Base-by-base conservation (phyloP, 116 monocot genomes). In the Phalaenopsis hybrid region DNA sequence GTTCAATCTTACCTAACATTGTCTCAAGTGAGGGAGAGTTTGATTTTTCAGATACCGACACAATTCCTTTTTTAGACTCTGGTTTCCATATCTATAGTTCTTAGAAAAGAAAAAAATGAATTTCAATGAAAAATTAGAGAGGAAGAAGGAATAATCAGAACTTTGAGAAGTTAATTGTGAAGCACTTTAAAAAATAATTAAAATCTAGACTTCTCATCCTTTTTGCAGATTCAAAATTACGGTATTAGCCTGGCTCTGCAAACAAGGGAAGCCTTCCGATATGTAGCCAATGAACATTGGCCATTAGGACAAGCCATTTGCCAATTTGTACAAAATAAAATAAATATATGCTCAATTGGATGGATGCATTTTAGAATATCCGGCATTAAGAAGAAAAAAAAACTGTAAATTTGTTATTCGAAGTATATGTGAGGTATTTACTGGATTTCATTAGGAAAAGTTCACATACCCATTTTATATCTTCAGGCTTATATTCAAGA, bases 381-480 rank as follows among this genome's bases (percentile, higher is more conserved):
- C 11, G 15, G 12, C 52, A 52, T 52, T 13, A 52, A 11, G 0
- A 52, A 46, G 46, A 8, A 46, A 46, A 52, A 52, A 12, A 52
- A 12, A 11, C 31, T 16, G 52, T 13, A 52, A 52, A 12, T 52
- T 52, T 52, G 10, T 52, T 52, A 11, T 52, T 52, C 13, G 72
- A 37, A 33, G 34, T 72, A 72, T 37, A 31, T 31, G 31, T 4
- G 10, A 15, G 37, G 13, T 77, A 25, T 77, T 77, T 72, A 12
- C 37, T 37, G 41, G 72, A 28, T 50, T 34, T 11, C 28, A 25
- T 50, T 50, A 77, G 25, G 20, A 28, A 72, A 77, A 51, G 59
- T 1, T 79, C 4, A 80, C 93, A 86, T 79, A 96, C 96, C 96
- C 96, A 96, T 17, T 84, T 79, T 55, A 96, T 94, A 83, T 96